Conservation (phyloP, 768 basidiomycete species). For the Tylopilus balloui region DNA sequence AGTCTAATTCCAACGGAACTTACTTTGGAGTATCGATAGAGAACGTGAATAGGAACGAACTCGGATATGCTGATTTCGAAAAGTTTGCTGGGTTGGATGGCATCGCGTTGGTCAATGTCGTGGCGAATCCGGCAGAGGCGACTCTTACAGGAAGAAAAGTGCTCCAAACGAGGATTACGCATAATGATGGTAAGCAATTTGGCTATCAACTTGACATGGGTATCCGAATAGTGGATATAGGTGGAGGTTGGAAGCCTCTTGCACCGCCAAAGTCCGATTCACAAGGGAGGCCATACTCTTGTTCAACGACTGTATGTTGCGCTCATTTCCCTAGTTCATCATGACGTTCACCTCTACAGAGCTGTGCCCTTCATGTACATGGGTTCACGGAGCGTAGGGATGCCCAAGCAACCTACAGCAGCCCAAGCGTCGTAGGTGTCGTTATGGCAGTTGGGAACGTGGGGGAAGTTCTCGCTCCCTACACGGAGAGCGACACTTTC, state of each 20-base stretch:
- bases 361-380: constrained; percentile 85
- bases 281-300: constrained; percentile 64
- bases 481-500: constrained; percentile 91
- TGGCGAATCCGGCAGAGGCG: constrained; percentile 77
- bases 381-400: constrained; percentile 94
- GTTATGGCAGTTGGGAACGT: constrained; percentile 97
- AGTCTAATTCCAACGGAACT: constrained; percentile 97
- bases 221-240: constrained; percentile 33
- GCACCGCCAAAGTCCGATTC: constrained; percentile 75
- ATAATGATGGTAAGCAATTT: constrained; percentile 78
- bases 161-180: constrained; percentile 84
- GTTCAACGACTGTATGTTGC: constrained; percentile 55
- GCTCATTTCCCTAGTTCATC: background rate
- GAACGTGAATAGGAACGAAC: constrained; percentile 84
- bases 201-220: background rate
- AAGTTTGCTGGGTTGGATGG: constrained; percentile 96
- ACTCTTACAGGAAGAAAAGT: constrained; percentile 64
- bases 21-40: constrained; percentile 87
- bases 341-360: constrained; percentile 38
- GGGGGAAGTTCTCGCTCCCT: constrained; percentile 73
- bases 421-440: constrained; percentile 85
- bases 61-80: constrained; percentile 94
- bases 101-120: constrained; percentile 89
- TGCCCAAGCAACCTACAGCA: constrained; percentile 89
- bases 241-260: constrained; percentile 83